These are phyloP conservation scores for Arthrinium puccinioides DNA, from an alignment of 2,329 filamentous ascomycete genomes.

Conservation along the genomic window DNA sequence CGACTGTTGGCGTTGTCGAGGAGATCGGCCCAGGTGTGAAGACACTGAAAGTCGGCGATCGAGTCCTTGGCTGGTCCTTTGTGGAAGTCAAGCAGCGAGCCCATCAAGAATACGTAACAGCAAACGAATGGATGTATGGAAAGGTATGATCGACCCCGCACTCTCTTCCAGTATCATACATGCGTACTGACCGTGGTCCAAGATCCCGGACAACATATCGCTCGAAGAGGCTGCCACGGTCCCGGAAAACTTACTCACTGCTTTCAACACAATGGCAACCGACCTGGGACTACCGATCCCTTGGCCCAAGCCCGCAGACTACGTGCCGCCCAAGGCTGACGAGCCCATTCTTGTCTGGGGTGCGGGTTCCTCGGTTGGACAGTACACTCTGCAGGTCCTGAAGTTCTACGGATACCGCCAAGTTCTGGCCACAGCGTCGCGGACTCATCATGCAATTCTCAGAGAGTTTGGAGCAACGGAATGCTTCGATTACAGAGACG, in stretches of 20 bases:
- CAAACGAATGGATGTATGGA: slow-evolving; percentile 40
- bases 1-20: slow-evolving; percentile 44
- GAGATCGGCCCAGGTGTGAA: slow-evolving; percentile 37
- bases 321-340: slow-evolving; percentile 25
- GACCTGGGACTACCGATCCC: slow-evolving; percentile 48
- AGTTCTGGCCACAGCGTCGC: slow-evolving; percentile 40
- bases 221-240: slow-evolving; percentile 30
- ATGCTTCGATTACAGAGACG: slow-evolving; percentile 39
- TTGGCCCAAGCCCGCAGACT: slow-evolving; percentile 44
- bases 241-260: slow-evolving; percentile 51
- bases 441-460: slow-evolving; percentile 36
- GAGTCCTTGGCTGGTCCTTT: slow-evolving; percentile 49
- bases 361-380: slow-evolving; percentile 43
- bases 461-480: slow-evolving; percentile 32
- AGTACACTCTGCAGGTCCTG: slow-evolving; percentile 42
- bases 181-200: not conserved
- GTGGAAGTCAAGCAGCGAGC: slow-evolving; percentile 38
- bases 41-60: slow-evolving; percentile 41
- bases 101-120: slow-evolving; percentile 48
- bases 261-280: slow-evolving; percentile 44
- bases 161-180: not conserved
- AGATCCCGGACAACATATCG: slow-evolving; percentile 17
- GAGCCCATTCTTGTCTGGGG: slow-evolving; percentile 43
- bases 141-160: slow-evolving; percentile 19
- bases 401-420: slow-evolving; percentile 44